Base-by-base conservation (phyloP, 2,329 filamentous ascomycete species). In the Juglanconis juglandina region DNA sequence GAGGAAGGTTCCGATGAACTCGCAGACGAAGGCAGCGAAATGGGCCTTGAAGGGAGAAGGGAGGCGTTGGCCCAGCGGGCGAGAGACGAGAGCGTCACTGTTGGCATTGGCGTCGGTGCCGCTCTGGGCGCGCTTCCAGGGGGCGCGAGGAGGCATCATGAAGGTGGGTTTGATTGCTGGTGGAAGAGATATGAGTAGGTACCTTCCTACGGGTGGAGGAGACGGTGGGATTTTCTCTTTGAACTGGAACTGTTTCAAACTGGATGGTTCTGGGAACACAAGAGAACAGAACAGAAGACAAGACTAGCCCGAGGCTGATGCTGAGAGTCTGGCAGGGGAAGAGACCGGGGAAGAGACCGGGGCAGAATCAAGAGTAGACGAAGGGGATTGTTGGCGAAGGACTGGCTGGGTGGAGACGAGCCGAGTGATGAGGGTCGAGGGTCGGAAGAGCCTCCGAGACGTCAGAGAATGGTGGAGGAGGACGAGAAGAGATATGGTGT, bases 1-100 rank as follows among this genome's bases (percentile, higher is more conserved):
- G 69, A 82, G 74, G 63, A 83, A 82, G 1, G 81, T 83, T 58
- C 81, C 81, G 64, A 78, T 76, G 52, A 83, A 81, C 70, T 83
- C 81, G 59, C 77, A 79, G 30, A 80, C 63, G 39, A 76, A 68
- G n/a, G 79, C 74, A 48, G 79, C 71, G 11, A 76, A 58, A 32
- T 75, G 68, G 56, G 78, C 77, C 58, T 66, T 64, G 56, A 56
- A 30, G 9, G 53, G 46, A 17, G 48, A 52, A 10, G 49, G 33
- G 39, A 54, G 47, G 13, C 53, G 59, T 53, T 48, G 52, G 46
- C 56, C 59, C 6, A 50, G 17, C 39, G 44, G 48, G 8, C 35
- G 55, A 13, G 58, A 58, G 54, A 56, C 53, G n/a, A 57, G 42
- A n/a, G 46, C 32, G 46, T 61, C 58, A 30, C 47, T 51, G 53